Percentiles rank a stretch among this genome's conserved stretches.
phyloP scores from a whole-genome alignment of 2,329 filamentous ascomycete genomes.

The Paramyrothecium roridum region DNA sequence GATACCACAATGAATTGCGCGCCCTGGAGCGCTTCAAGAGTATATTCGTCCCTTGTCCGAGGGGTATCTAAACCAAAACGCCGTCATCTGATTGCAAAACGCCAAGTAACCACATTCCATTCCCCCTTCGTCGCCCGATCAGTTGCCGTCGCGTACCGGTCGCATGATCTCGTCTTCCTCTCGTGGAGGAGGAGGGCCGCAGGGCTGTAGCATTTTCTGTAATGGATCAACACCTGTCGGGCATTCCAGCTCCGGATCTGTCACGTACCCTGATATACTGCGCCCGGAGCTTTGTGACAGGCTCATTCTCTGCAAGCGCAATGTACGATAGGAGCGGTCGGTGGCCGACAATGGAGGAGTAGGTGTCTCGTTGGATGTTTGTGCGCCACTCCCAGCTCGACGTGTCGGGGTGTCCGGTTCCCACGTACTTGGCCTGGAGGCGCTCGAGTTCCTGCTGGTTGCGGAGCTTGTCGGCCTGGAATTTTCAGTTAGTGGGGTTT shows the following conservation, averaged over 20 bases:
- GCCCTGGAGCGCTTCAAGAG: background rate
- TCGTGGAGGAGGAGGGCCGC: slow-evolving; percentile 53
- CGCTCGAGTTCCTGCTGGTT: slow-evolving; percentile 97
- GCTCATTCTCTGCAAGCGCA: slow-evolving; percentile 82
- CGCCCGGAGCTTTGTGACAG: slow-evolving; percentile 74
- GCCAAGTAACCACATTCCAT: background rate
- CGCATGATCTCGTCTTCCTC: slow-evolving; percentile 38
- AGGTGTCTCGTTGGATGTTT: slow-evolving; percentile 92
- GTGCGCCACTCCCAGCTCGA: slow-evolving; percentile 97
- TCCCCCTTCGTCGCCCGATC: background rate
- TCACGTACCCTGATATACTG: slow-evolving; percentile 69
- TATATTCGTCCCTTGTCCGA: slow-evolving; percentile 4
- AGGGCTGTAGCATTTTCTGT: slow-evolving; percentile 66
- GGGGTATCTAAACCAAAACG: slow-evolving; percentile 22
- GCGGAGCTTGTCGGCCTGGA: slow-evolving; percentile 91
- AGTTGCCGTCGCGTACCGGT: background rate
- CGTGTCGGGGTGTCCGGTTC: slow-evolving; percentile 94
- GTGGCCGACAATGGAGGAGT: slow-evolving; percentile 85
- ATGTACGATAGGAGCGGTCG: slow-evolving; percentile 86
- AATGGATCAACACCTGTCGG: background rate
- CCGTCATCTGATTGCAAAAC: slow-evolving; percentile 5
- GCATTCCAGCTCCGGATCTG: background rate
- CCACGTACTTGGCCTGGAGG: slow-evolving; percentile 92
- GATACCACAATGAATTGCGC: slow-evolving; percentile 11
- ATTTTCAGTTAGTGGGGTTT: background rate